Base-by-base conservation (phyloP, 1,284 basidiomycete genomes). In the Mrakiaceae sp. region DNA sequence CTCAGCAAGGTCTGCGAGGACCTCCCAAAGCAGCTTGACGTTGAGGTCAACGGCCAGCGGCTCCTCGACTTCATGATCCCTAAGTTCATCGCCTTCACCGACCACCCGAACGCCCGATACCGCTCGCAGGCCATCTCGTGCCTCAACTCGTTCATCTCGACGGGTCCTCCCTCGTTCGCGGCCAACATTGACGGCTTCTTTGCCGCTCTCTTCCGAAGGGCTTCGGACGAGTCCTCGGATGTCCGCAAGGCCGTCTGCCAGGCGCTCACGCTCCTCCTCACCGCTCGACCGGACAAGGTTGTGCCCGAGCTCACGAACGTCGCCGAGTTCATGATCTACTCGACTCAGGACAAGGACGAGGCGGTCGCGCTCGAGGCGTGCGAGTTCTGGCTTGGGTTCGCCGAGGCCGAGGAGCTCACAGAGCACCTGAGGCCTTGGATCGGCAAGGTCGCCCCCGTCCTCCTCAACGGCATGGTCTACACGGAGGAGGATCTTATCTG, bases 311-410 rank as follows among this genome's bases (percentile, higher is more conserved):
- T 99, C 83, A 78, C 80, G 60, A 94, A 92, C 71, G 92, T 98
- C 55, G 94, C 96, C 52, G 92, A 97, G 74, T 99, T 97, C 78
- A 98, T 99, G 90, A 83, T 98, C 51, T 98, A 94, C 79, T 97
- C 92, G 49, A 98, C 92, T 9, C 91, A 94, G 76, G 95, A 98
- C 81, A 87, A 88, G 77, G 90, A 98, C 76, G 92, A 96, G 78
- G 86, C 86, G 66, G 92, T 97, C 62, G 92, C 93, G 4, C 81
- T 97, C 53, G 94, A 97, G 78, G 96, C 96, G 11, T 97, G 93
- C 82, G 96, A 99, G 80, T 98, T 99, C 78, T 98, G 96, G 96
- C 83, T 99, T 68, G 97, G 95, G 1, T 98, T 99, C 73, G 93
- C 96, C 14, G 96, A 99, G 75, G 92, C 98, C 72, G 84, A 86